Evolutionary conservation across 495 filamentous ascomycete species (phyloP), one percentile per base, ranked within the genome.

Genomic region (Gamarada debralockiae): DNA sequence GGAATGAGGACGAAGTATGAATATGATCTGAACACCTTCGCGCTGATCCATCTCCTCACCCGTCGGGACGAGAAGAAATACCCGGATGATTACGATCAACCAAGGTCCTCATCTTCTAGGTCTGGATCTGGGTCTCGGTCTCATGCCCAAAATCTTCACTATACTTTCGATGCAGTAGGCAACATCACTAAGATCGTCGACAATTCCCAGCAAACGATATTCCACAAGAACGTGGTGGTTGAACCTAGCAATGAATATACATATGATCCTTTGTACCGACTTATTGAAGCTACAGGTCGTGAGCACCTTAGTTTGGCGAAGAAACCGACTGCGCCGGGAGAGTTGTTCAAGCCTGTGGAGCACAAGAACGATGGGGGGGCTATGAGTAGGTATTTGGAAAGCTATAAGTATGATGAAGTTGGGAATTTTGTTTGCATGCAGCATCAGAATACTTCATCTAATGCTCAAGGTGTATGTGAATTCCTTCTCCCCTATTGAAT

Each of bases 221-320:
- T 50, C 52, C 61, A 67, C 42, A 34, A 56, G 23, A 65, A 64
- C 41, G 21, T 24, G 1, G 2, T 12, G 0, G 67, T 68, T 7
- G 47, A 51, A 0, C 58, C 70, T 0, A 48, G n/a, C 23, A 33
- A 40, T 15, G 53, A 63, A 2, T 73, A 56, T 48, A 57, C 41
- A 1, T 73, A 72, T 44, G 71, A 73, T 54, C 17, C 63, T 10
- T 13, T 65, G 7, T 49, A 59, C 38, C 56, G 56, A 23, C 67
- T 73, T 13, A 42, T 67, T 25, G 24, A 65, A 24, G 64, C 70
- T 1, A 60, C 62, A 2, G 70, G 70, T 3, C 54, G 70, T 2
- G 67, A 67, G 33, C 68, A 67, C 20, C 25, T 65, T 3, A 53
- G 45, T 20, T 50, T 45, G 49, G 10, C 31, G n/a, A 24, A 37